phyloP scores from a whole-genome alignment of 2,329 filamentous ascomycete genomes.

The Alternaria panax region DNA sequence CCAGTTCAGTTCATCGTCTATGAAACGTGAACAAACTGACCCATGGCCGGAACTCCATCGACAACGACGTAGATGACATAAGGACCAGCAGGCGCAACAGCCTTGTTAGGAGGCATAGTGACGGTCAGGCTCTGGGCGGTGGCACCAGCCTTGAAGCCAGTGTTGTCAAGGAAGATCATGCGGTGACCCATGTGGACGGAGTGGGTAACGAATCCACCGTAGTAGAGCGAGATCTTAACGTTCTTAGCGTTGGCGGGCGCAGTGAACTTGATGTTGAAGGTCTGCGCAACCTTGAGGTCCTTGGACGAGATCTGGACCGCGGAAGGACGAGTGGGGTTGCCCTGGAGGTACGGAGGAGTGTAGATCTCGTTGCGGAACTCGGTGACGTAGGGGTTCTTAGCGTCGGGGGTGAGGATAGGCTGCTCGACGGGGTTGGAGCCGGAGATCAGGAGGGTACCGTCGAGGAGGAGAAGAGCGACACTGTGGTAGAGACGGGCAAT shows the following conservation, averaged over 20 bases:
- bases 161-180: constrained; percentile 62
- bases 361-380: constrained; percentile 70
- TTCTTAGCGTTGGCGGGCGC: constrained; percentile 52
- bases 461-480: constrained; percentile 65
- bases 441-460: constrained; percentile 66
- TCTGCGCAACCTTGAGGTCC: constrained; percentile 52
- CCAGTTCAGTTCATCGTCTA: constrained; percentile 18
- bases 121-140: constrained; percentile 59
- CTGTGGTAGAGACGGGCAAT: constrained; percentile 65
- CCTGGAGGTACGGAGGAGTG: constrained; percentile 66
- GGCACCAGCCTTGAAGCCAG: constrained; percentile 55
- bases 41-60: constrained; percentile 62
- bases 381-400: constrained; percentile 60
- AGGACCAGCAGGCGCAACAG: constrained; percentile 65
- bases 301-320: constrained; percentile 56
- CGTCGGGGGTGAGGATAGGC: constrained; percentile 58
- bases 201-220: constrained; percentile 68
- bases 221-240: constrained; percentile 62
- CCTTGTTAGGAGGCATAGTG: constrained; percentile 63
- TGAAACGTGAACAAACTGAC: constrained; percentile 59
- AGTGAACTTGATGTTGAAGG: constrained; percentile 59
- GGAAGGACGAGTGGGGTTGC: constrained; percentile 60
- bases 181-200: constrained; percentile 68
- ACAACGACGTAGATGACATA: constrained; percentile 67
- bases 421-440: constrained; percentile 68